phyloP scores from a whole-genome alignment of 148 eudicot species.

The Gaultheria prostrata region DNA sequence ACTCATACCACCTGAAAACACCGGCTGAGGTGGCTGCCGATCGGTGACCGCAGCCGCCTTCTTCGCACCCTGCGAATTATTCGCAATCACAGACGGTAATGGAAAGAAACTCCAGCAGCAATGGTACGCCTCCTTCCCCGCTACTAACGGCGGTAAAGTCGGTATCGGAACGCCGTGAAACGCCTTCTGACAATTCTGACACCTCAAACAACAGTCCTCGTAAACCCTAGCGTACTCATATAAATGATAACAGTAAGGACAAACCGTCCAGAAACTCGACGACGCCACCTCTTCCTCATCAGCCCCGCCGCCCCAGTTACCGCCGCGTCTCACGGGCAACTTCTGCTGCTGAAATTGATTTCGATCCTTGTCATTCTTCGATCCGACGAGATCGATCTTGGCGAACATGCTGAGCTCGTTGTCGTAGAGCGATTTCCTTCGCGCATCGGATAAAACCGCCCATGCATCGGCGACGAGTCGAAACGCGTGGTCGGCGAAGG shows the following conservation, averaged over 20 bases:
- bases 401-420: constrained; percentile 36
- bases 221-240: constrained; percentile 65
- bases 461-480: constrained; percentile 9
- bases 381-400: constrained; percentile 40
- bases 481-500: constrained; percentile 14
- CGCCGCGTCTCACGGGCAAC: not conserved
- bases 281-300: constrained; percentile 14
- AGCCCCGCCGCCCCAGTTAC: constrained; percentile 31
- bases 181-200: constrained; percentile 70
- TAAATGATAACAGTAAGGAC: constrained; percentile 81
- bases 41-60: constrained; percentile 18
- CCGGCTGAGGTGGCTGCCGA: not conserved
- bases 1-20: not conserved
- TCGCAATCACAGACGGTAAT: constrained; percentile 46
- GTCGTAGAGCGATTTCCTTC: constrained; percentile 34
- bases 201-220: constrained; percentile 65
- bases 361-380: constrained; percentile 15
- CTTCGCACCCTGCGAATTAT: constrained; percentile 18
- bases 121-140: constrained; percentile 84
- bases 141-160: constrained; percentile 64
- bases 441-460: constrained; percentile 10
- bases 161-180: constrained; percentile 55
- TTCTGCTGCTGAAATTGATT: constrained; percentile 7
- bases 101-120: constrained; percentile 96
- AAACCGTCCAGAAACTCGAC: constrained; percentile 72